Base-by-base conservation (phyloP, 345 rosid species). In the Salix brachista region DNA sequence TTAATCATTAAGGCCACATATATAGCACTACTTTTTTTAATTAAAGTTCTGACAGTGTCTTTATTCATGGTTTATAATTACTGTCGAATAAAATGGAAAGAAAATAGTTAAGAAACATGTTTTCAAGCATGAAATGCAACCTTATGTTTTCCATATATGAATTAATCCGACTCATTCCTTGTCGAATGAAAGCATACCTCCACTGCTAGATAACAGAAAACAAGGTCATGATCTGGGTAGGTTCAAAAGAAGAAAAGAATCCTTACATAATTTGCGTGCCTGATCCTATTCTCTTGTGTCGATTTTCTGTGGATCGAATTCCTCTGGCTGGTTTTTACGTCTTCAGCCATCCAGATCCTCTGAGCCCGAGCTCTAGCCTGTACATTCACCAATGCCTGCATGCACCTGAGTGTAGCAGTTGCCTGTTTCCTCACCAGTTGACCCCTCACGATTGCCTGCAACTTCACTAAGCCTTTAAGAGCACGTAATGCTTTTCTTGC, bases 401-500 rank as follows among this genome's bases (percentile, higher is more conserved):
- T 81, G 56, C 84, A 81, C 69, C 81, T 67, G 23, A 81, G 76
- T 10, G 84, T 78, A 26, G 81, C 78, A 19, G 79, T 74, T 61
- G 84, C 84, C 72, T 74, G 81, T 78, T 81, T 81, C 78, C 84
- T 78, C 34, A 81, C 84, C 56, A 78, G 84, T 23, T 78, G 79
- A 70, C 84, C 84, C 65, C 81, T 81, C 21, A 81, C 84, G 56
- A 81, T 21, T 30, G 84, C 81, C 79, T 81, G 84, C 70, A 81
- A 23, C 78, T 81, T 81, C 79, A 81, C 84, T 32, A 81, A 65
- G 65, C 84, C 84, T 78, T 70, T 81, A 36, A 96, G 81, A 1
- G 99, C 99, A 77, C 89, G 74, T 75, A 96, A 76, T 21, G 99
- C 99, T 84, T 91, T 93, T 62, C 93, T 91, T 50, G 99, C 99